These are phyloP conservation scores for Ophiostoma himal-ulmi DNA, from an alignment of 2,329 filamentous ascomycete species.

Conservation along the genomic window DNA sequence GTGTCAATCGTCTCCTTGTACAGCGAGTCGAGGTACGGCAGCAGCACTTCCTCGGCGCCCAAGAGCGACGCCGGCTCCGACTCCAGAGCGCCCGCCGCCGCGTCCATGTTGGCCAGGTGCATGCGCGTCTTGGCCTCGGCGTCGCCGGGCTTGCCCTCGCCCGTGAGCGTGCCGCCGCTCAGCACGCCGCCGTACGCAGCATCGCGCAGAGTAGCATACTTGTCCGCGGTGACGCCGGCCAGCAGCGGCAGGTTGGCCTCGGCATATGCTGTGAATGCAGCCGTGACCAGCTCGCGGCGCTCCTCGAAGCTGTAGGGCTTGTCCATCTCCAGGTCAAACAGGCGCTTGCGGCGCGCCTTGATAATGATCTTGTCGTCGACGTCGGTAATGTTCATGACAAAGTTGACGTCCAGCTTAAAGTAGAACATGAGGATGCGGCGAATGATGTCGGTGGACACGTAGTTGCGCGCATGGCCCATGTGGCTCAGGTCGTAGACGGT, in stretches of 20 bases:
- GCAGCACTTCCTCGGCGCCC: slow-evolving; percentile 56
- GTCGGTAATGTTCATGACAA: slow-evolving; percentile 75
- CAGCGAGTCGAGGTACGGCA: slow-evolving; percentile 58
- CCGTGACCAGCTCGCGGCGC: slow-evolving; percentile 24
- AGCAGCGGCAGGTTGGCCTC: slow-evolving; percentile 29
- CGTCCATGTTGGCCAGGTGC: slow-evolving; percentile 29
- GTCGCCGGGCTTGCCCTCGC: slow-evolving; percentile 28
- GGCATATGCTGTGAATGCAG: slow-evolving; percentile 28
- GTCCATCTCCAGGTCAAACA: slow-evolving; percentile 27
- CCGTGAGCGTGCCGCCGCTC: slow-evolving; percentile 26
- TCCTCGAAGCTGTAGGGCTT: slow-evolving; percentile 25
- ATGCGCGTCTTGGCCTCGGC: slow-evolving; percentile 30
- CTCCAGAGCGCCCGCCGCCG: slow-evolving; percentile 26
- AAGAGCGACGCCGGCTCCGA: slow-evolving; percentile 43
- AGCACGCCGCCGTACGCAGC: slow-evolving; percentile 28
- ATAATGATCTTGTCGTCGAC: slow-evolving; percentile 53
- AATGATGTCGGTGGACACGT: slow-evolving; percentile 71
- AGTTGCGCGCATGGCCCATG: slow-evolving; percentile 69
- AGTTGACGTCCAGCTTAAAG: slow-evolving; percentile 63
- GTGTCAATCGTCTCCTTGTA: slow-evolving; percentile 52
- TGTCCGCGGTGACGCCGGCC: slow-evolving; percentile 20
- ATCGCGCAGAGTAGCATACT: slow-evolving; percentile 25
- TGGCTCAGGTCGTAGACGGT: slow-evolving; percentile 66
- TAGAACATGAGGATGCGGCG: slow-evolving; percentile 64
- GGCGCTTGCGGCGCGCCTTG: slow-evolving; percentile 29